Percentiles rank a stretch among this genome's conserved stretches.
phyloP scores from a whole-genome alignment of 1,284 basidiomycete species.

The Pisolithus thermaeus region DNA sequence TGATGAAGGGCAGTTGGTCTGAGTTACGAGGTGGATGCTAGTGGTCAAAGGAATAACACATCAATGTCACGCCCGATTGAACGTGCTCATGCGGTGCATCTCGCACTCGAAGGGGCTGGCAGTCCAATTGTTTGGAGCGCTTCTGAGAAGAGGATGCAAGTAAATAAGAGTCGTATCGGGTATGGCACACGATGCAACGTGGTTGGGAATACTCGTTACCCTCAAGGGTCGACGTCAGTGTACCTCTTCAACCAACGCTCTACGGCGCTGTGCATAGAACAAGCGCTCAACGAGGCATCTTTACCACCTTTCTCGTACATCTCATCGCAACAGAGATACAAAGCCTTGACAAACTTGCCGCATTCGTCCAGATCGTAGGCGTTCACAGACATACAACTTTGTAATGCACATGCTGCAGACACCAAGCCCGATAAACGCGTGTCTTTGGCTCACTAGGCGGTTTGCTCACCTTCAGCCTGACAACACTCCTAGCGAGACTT shows the following conservation, averaged over 20 bases:
- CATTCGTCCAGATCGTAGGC: constrained; percentile 62
- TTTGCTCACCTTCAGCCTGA: constrained; percentile 27
- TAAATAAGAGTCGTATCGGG: too few relatives aligned
- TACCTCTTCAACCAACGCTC: constrained; percentile 57
- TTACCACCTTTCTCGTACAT: constrained; percentile 45
- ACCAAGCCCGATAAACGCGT: neutral
- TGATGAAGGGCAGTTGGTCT: too few relatives aligned
- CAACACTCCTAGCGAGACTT: constrained; percentile 13
- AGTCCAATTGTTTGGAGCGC: too few relatives aligned
- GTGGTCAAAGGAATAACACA: too few relatives aligned
- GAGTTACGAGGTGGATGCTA: too few relatives aligned
- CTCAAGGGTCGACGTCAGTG: constrained; percentile 14
- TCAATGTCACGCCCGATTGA: too few relatives aligned
- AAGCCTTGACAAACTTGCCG: constrained; percentile 40
- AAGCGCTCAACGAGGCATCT: constrained; percentile 47
- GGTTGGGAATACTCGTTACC: too few relatives aligned
- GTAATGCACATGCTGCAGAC: constrained; percentile 54
- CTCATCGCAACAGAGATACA: constrained; percentile 54
- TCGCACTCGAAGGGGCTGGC: too few relatives aligned
- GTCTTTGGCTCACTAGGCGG: neutral
- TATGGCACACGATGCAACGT: too few relatives aligned
- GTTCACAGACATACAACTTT: constrained; percentile 56
- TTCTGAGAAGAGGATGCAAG: too few relatives aligned
- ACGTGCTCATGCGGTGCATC: too few relatives aligned
- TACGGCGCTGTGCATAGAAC: constrained; percentile 51